Percentiles rank a stretch among this genome's conserved stretches.
Conservation (phyloP, 768 basidiomycete genomes). For the Macrolepiota albuminosa region DNA sequence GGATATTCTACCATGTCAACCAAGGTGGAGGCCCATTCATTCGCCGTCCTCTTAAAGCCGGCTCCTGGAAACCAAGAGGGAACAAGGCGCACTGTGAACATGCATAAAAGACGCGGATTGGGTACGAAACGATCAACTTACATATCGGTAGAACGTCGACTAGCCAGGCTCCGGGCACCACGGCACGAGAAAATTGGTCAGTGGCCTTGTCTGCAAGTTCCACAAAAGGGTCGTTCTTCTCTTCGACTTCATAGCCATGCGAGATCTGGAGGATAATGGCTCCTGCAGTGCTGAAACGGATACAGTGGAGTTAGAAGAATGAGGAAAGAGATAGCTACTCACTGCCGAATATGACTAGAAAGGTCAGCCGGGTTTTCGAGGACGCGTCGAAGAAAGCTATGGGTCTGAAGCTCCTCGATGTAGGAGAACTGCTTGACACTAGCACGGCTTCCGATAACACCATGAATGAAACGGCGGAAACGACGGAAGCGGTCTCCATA, state of each 20-base stretch:
- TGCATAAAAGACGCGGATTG: no score
- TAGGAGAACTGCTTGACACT: no score
- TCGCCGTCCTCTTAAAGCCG: conserved; percentile 48
- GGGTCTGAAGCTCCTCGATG: no score
- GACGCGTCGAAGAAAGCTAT: no score
- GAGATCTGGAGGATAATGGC: conserved; percentile 47
- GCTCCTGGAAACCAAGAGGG: conserved; percentile 65
- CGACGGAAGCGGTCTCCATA: no score
- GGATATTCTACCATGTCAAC: conserved; percentile 52
- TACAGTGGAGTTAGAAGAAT: no score
- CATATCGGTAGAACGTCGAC: conserved; percentile 47
- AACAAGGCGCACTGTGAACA: conserved; percentile 45
- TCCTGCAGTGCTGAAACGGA: conserved; percentile 36
- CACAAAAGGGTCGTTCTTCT: conserved; percentile 45
- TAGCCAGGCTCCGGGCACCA: conserved; percentile 46
- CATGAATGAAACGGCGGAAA: no score
- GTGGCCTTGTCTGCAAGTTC: conserved; percentile 47
- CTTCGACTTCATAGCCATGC: conserved; percentile 48
- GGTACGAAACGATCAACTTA: conserved; percentile 13
- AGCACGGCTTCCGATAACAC: no score
- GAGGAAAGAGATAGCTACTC: no score
- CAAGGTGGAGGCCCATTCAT: conserved; percentile 47
- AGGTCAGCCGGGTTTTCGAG: no score
- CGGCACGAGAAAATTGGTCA: conserved; percentile 49
- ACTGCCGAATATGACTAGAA: no score